Evolutionary conservation across 2,329 filamentous ascomycete species (phyloP).

Genomic region (Trematosphaeria pertusa): DNA sequence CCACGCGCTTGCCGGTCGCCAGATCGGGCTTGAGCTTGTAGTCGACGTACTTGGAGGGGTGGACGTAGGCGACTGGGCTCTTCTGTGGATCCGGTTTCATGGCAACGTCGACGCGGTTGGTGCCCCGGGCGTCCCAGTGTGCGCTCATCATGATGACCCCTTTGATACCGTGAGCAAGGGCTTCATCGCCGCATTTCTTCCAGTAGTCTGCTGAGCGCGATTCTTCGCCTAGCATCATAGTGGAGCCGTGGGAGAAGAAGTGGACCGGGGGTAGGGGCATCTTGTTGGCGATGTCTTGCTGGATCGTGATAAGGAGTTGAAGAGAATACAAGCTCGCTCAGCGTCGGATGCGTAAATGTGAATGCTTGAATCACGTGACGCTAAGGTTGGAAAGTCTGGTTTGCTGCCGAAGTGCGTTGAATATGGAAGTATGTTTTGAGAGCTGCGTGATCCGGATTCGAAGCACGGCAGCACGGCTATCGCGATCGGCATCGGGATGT

Average conservation of each 20-base stretch:
- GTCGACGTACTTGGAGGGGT: slow-evolving; percentile 68
- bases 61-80: slow-evolving; percentile 70
- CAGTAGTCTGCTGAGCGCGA: slow-evolving; percentile 68
- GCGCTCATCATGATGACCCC: slow-evolving; percentile 73
- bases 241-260: slow-evolving; percentile 74
- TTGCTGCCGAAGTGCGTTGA: too few species aligned
- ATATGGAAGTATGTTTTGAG: too few species aligned
- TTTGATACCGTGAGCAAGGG: slow-evolving; percentile 65
- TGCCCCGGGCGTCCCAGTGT: slow-evolving; percentile 67
- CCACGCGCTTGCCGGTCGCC: slow-evolving; percentile 57
- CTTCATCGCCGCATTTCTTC: slow-evolving; percentile 70
- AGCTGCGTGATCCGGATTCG: too few species aligned
- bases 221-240: slow-evolving; percentile 74
- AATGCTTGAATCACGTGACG: too few species aligned
- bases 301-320: background rate
- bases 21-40: slow-evolving; percentile 70
- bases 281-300: background rate
- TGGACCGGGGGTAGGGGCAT: slow-evolving; percentile 62
- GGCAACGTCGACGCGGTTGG: slow-evolving; percentile 64
- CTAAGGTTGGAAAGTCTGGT: too few species aligned
- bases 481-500: slow-evolving; percentile 14
- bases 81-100: slow-evolving; percentile 67
- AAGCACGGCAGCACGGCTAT: too few species aligned
- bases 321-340: too few species aligned
- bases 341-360: too few species aligned